Evolutionary conservation across 2,329 filamentous ascomycete genomes (phyloP).

Genomic region (Cyclaneusma minus): DNA sequence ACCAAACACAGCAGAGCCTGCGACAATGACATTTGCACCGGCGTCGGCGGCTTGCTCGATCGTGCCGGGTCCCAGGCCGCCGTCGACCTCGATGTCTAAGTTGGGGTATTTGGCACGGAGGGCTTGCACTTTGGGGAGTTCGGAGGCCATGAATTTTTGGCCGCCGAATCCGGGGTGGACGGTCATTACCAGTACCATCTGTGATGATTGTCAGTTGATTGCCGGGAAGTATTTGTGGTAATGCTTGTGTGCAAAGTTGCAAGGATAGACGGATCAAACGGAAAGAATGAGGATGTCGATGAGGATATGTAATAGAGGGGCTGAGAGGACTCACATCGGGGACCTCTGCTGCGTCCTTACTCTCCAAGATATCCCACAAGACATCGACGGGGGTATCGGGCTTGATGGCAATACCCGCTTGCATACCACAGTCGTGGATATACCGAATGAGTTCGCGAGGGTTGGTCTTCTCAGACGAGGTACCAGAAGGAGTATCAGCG

Average conservation of each 20-base stretch:
- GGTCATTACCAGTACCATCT: slow-evolving; percentile 99
- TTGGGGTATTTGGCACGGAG: slow-evolving; percentile 75
- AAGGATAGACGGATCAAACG: too few species aligned
- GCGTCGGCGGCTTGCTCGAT: slow-evolving; percentile 91
- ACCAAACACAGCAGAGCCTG: slow-evolving; percentile 89
- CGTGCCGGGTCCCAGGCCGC: slow-evolving; percentile 73
- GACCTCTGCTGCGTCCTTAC: slow-evolving; percentile 51
- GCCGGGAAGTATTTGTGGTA: background rate
- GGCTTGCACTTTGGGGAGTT: slow-evolving; percentile 83
- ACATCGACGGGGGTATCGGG: slow-evolving; percentile 83
- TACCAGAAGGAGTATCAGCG: slow-evolving; percentile 61
- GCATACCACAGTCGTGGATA: slow-evolving; percentile 77
- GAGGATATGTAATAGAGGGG: background rate
- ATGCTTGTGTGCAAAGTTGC: too few species aligned
- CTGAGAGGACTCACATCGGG: slow-evolving; percentile 63
- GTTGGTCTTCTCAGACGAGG: slow-evolving; percentile 55
- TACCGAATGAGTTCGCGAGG: slow-evolving; percentile 77
- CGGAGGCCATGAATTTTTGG: slow-evolving; percentile 95
- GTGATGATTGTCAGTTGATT: slow-evolving; percentile 6
- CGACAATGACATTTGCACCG: slow-evolving; percentile 95
- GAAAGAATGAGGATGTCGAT: slow-evolving; percentile 1
- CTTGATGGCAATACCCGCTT: slow-evolving; percentile 92
- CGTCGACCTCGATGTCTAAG: slow-evolving; percentile 94
- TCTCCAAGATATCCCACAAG: slow-evolving; percentile 78
- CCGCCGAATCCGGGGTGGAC: slow-evolving; percentile 95